Conservation (phyloP, 805 yeast genomes). For the Metschnikowia cubensis region DNA sequence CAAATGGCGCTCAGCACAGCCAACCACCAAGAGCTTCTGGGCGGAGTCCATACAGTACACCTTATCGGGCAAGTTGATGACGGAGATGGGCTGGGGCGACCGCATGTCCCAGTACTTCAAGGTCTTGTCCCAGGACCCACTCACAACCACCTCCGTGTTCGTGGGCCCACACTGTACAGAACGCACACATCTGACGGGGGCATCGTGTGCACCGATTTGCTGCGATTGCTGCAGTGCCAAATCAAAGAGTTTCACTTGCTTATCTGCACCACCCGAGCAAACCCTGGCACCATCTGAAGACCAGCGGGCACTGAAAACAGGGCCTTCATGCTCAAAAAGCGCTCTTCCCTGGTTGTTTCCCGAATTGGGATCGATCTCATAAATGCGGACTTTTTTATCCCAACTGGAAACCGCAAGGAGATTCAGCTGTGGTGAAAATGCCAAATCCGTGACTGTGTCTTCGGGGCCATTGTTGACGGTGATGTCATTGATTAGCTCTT, state of each 20-base stretch:
- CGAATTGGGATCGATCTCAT: conserved; percentile 68
- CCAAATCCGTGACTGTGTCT: conserved; percentile 78
- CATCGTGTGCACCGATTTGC: conserved; percentile 84
- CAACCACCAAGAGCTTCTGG: conserved; percentile 83
- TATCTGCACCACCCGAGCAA: conserved; percentile 87
- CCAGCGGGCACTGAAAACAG: conserved; percentile 82
- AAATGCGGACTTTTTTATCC: conserved; percentile 93
- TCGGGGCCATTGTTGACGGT: conserved; percentile 80
- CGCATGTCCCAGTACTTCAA: conserved; percentile 93
- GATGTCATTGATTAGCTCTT: conserved; percentile 67
- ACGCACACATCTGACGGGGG: conserved; percentile 69
- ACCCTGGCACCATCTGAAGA: conserved; percentile 83
- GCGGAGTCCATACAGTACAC: conserved; percentile 85
- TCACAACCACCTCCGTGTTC: conserved; percentile 76
- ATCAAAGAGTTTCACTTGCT: conserved; percentile 80
- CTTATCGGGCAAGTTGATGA: conserved; percentile 81
- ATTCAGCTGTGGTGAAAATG: conserved; percentile 86
- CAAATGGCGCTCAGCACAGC: conserved; percentile 86
- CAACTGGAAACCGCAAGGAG: conserved; percentile 79
- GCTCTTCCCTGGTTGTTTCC: conserved; percentile 89
- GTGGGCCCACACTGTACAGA: conserved; percentile 82
- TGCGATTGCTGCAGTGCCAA: conserved; percentile 75
- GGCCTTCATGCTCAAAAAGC: conserved; percentile 82
- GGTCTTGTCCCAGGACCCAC: conserved; percentile 97
- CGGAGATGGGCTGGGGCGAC: conserved; percentile 74